Evolutionary conservation across 2,329 filamentous ascomycete species (phyloP).

Genomic region (Neonectria sp.): DNA sequence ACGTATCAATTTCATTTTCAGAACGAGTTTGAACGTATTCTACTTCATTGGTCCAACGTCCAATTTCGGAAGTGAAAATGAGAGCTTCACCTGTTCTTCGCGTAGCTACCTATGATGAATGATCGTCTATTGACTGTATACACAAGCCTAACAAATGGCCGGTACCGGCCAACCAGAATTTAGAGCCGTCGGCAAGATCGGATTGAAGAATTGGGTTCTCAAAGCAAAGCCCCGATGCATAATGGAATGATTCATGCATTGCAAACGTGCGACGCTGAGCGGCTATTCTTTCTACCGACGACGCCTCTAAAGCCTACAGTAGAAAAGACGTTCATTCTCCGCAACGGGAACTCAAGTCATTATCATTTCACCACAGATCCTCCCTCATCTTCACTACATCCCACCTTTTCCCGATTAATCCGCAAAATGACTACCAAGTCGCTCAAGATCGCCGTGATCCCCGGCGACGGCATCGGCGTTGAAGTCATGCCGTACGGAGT

Average conservation of each 20-base stretch:
- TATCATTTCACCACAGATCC: neutral
- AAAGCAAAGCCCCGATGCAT: neutral
- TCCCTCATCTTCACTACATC: neutral
- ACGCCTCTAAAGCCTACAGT: conserved; percentile 2
- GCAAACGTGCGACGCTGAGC: neutral
- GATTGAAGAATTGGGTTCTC: too few relatives aligned
- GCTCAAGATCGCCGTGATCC: conserved; percentile 72
- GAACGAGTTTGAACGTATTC: too few relatives aligned
- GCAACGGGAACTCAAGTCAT: neutral
- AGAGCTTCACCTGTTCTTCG: too few relatives aligned
- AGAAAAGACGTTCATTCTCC: neutral
- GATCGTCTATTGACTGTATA: too few relatives aligned
- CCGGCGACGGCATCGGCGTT: conserved; percentile 78
- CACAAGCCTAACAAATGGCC: too few relatives aligned
- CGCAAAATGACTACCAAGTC: conserved; percentile 25
- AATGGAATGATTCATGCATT: neutral
- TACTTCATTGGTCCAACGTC: too few relatives aligned
- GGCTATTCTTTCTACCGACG: conserved; percentile 34
- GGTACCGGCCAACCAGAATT: too few relatives aligned
- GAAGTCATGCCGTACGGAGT: conserved; percentile 78
- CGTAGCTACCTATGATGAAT: too few relatives aligned
- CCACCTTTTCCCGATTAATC: too few relatives aligned
- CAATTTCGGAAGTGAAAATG: too few relatives aligned
- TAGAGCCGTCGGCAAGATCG: too few relatives aligned
- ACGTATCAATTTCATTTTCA: too few relatives aligned